Base-by-base conservation (phyloP, 2,329 filamentous ascomycete genomes). In the Fusarium sp. region DNA sequence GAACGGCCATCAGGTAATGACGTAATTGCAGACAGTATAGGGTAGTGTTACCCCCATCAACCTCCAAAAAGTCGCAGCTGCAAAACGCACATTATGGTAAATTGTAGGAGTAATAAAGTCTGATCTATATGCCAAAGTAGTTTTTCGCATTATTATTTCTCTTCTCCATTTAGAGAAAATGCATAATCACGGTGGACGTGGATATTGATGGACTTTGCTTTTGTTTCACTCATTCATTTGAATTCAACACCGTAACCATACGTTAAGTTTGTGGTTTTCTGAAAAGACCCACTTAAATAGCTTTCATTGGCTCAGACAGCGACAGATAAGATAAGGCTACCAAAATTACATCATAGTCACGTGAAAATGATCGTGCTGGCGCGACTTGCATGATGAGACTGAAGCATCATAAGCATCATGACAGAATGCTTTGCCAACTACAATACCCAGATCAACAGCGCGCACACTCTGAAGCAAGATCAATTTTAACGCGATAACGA, bases 61-160 rank as follows among this genome's bases (percentile, higher is more conserved):
- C 39, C 59, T 65, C 10, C 4, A 56, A 33, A 56, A 47, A 36
- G 17, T 0, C 6, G 2, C 29, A n/a, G 8, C 5, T 0, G 18
- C 18, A 10, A 15, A 4, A 11, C 2, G n/a, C 14, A n/a, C 14
- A 8, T 3, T 2, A n/a, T 6, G 1, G 13, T 4, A 7, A 18
- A 39, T 41, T 13, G 0, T 6, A 39, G 12, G 17, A 20, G 17
- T 7, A 15, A 12, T 22, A 18, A 62, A 4, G 3, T 3, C 4
- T 9, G 3, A 17, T 2, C 1, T 5, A 14, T 9, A 8, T 3
- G 1, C 0, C 0, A 13, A 4, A 22, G 5, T 10, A 0, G 0
- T 0, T 3, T 2, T 1, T 1, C 17, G 0, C 1, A 4, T 8
- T 25, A 4, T 13, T 14, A 15, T 33, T 0, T 9, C 0, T 20